Evolutionary conservation across 768 basidiomycete genomes (phyloP), one percentile per base, ranked within the genome.

Genomic region (Coprinellus micaceus): DNA sequence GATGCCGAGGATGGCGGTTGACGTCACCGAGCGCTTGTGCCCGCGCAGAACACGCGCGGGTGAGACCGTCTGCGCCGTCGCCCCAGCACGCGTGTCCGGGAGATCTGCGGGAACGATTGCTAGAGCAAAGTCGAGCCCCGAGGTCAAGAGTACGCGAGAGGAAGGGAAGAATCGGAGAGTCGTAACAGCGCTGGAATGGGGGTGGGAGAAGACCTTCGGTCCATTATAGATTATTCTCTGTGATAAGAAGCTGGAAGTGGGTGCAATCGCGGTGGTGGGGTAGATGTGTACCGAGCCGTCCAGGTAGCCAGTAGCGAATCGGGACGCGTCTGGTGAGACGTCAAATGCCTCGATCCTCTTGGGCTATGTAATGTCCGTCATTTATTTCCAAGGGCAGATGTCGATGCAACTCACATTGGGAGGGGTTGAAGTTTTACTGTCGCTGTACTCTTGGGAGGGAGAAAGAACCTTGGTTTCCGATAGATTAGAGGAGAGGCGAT

Each of bases 131-230:
- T 91, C 89, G 4, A 80, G 80, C 0, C 86, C 83, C 0, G 84
- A 76, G 4, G 88, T 82, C 10, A 94, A 77, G 1, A 91, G 73
- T 15, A 91, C 89, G 39, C 84, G 75, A 11, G 81, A 85, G 0
- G 85, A 88, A 1, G 87, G 87, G 69, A 89, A 87, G 74, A 86
- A 87, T 41, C 74, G 76, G 25, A 86, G 68, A 21, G 77, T 76
- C 2, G 80, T 79, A n/a, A 82, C 73, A 1, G 78, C 77, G 68
- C 81, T 83, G 19, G 80, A 68, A 61, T 86, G 82, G 0, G 77
- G 69, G 54, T 69, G 70, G 24, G 75, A 71, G 21, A 67, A 71
- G 21, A 66, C 63, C 44, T 68, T 71, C 39, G 60, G 53, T 22
- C 70, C 69, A 10, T 65, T 69, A 39, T 65, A 58, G 28, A 70